phyloP scores from a whole-genome alignment of 2,329 filamentous ascomycete species.

The Fusarium buharicum region DNA sequence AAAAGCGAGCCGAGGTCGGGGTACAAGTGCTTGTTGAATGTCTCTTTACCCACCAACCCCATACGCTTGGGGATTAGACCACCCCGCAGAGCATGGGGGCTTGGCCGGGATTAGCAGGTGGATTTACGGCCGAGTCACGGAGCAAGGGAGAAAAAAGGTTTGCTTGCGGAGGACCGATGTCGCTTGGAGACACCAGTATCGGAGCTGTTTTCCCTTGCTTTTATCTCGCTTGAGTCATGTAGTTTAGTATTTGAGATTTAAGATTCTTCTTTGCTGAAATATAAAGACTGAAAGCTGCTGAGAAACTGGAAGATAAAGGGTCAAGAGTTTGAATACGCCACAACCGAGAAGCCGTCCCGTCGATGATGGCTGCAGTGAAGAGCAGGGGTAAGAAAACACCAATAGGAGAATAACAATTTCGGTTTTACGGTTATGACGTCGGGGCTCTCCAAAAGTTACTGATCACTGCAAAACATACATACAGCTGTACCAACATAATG shows the following conservation, averaged over 20 bases:
- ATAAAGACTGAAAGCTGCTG: no score
- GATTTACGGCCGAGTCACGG: slow-evolving; percentile 32
- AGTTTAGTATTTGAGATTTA: neutral
- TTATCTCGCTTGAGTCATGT: slow-evolving; percentile 12
- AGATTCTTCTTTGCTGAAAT: neutral
- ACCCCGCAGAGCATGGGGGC: slow-evolving; percentile 32
- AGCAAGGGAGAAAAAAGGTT: slow-evolving; percentile 13
- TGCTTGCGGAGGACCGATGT: slow-evolving; percentile 31
- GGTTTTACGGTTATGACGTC: neutral
- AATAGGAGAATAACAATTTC: neutral
- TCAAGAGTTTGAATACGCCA: slow-evolving; percentile 19
- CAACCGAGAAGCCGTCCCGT: slow-evolving; percentile 23
- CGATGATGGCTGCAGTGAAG: slow-evolving; percentile 14
- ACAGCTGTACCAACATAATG: no score
- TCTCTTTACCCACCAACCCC: slow-evolving; percentile 14
- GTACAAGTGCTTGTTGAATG: slow-evolving; percentile 6
- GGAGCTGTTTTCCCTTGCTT: slow-evolving; percentile 4
- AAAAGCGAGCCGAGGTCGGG: slow-evolving; percentile 37
- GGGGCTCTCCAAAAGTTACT: slow-evolving; percentile 19
- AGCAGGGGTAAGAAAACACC: slow-evolving; percentile 1
- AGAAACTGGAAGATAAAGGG: neutral
- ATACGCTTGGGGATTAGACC: slow-evolving; percentile 13
- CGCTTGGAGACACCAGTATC: slow-evolving; percentile 27
- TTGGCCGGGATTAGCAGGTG: slow-evolving; percentile 19
- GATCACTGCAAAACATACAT: neutral